phyloP scores from a whole-genome alignment of 2,329 filamentous ascomycete genomes.

The Fusarium multiceps region DNA sequence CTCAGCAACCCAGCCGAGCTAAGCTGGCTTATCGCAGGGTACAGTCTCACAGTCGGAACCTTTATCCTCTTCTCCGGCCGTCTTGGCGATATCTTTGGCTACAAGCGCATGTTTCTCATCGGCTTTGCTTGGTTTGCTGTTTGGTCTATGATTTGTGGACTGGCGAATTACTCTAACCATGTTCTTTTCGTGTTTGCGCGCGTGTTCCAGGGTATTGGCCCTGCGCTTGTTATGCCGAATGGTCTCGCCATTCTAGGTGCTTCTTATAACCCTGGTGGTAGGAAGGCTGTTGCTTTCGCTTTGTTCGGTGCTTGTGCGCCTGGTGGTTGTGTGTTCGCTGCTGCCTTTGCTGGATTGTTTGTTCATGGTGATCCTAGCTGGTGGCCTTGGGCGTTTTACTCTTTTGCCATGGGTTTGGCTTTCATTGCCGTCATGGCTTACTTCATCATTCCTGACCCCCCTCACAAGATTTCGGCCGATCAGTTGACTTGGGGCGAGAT shows the following conservation, averaged over 20 bases:
- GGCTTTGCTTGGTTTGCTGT: constrained; percentile 66
- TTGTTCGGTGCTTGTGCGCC: constrained; percentile 61
- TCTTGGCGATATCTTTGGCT: constrained; percentile 67
- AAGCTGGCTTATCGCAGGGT: constrained; percentile 67
- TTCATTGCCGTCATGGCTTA: constrained; percentile 48
- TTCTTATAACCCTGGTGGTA: constrained; percentile 65
- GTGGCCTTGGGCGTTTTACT: constrained; percentile 64
- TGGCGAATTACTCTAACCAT: constrained; percentile 53
- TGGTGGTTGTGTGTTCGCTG: constrained; percentile 58
- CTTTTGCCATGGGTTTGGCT: constrained; percentile 51
- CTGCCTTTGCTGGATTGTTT: constrained; percentile 55
- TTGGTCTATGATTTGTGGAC: constrained; percentile 63
- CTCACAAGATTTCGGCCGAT: constrained; percentile 23
- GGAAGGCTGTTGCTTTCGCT: constrained; percentile 70
- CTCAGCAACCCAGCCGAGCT: constrained; percentile 38
- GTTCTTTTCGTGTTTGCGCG: constrained; percentile 63
- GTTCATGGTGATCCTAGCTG: constrained; percentile 50
- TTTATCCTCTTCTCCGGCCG: constrained; percentile 69
- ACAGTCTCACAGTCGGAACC: constrained; percentile 65
- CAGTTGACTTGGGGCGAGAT: constrained; percentile 32
- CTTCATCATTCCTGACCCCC: constrained; percentile 52
- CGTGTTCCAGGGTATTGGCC: constrained; percentile 69
- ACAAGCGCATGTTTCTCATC: constrained; percentile 64
- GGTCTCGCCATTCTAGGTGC: constrained; percentile 70
- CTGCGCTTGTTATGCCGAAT: constrained; percentile 72